Evolutionary conservation across 805 yeast species (phyloP).

Genomic region (Suhomyces kilbournensis): DNA sequence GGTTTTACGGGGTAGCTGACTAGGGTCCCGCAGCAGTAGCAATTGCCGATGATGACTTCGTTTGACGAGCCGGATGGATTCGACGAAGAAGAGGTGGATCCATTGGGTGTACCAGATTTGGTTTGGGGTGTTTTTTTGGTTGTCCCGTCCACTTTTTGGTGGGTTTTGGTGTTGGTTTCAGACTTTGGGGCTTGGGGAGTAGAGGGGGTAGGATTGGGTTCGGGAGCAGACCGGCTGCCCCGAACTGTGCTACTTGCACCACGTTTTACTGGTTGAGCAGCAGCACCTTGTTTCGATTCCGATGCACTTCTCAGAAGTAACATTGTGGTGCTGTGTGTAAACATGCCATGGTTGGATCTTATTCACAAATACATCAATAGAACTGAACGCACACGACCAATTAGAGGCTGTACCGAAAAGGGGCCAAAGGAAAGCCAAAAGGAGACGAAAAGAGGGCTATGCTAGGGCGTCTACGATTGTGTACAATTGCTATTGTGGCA

Average conservation of each 20-base stretch:
- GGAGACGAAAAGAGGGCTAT: neutral
- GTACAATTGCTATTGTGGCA: too few species aligned
- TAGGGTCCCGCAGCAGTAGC: conserved; percentile 39
- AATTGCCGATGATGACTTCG: conserved; percentile 20
- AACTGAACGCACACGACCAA: neutral
- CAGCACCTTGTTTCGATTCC: neutral
- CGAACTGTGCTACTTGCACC: neutral
- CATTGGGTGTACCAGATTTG: neutral
- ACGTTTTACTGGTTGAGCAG: neutral
- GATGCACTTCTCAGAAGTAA: neutral
- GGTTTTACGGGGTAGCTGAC: conserved; percentile 27
- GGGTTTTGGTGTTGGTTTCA: neutral
- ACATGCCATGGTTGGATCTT: neutral
- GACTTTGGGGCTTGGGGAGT: neutral
- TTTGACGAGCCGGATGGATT: neutral
- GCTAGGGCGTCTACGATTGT: too few species aligned
- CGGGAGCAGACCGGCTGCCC: neutral
- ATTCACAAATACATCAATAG: neutral
- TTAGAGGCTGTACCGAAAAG: neutral
- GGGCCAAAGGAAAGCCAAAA: neutral
- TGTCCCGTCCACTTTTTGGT: neutral
- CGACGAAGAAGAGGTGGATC: neutral
- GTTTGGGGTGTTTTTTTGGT: too few species aligned
- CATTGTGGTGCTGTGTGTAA: neutral
- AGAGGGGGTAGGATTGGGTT: neutral